Percentiles rank a stretch among this genome's conserved stretches.
These are phyloP conservation scores for Scedosporium apiospermum DNA, from an alignment of 2,329 filamentous ascomycete genomes.

Conservation along the genomic window DNA sequence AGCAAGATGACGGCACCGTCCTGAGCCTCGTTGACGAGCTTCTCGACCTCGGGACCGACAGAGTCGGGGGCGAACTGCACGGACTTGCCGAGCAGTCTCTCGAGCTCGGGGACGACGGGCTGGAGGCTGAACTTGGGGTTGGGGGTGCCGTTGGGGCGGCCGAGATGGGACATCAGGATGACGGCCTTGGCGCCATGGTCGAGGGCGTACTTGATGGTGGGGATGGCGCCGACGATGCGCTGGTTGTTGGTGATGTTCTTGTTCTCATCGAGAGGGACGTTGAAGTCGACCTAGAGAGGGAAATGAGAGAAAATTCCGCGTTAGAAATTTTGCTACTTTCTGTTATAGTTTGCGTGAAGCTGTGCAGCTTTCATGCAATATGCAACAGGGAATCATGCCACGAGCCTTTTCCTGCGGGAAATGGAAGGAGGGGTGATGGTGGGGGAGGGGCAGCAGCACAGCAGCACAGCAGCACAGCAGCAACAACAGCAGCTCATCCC, in stretches of 20 bases:
- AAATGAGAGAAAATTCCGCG: background rate
- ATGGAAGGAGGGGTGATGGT: slow-evolving; percentile 3
- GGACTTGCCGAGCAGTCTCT: slow-evolving; percentile 76
- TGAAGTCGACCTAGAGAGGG: slow-evolving; percentile 82
- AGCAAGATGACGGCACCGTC: slow-evolving; percentile 80
- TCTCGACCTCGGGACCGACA: slow-evolving; percentile 84
- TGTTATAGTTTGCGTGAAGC: no score
- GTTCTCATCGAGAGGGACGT: slow-evolving; percentile 87
- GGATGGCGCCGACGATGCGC: slow-evolving; percentile 90
- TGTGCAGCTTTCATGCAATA: no score
- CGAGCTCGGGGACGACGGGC: slow-evolving; percentile 82
- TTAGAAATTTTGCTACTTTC: background rate
- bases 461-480: no score
- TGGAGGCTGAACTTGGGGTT: slow-evolving; percentile 93
- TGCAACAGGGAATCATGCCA: no score
- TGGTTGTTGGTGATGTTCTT: slow-evolving; percentile 98
- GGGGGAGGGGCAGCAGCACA: background rate
- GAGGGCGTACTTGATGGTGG: slow-evolving; percentile 89
- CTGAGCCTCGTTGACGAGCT: slow-evolving; percentile 72
- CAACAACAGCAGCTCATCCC: no score
- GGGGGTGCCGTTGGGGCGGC: slow-evolving; percentile 81
- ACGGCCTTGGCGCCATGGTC: slow-evolving; percentile 88
- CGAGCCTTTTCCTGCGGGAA: background rate
- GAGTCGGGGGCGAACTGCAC: slow-evolving; percentile 87
- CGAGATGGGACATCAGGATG: slow-evolving; percentile 96